Conservation (phyloP, 371 early-diverging fungal genomes). For the Zopfochytrium polystomum region DNA sequence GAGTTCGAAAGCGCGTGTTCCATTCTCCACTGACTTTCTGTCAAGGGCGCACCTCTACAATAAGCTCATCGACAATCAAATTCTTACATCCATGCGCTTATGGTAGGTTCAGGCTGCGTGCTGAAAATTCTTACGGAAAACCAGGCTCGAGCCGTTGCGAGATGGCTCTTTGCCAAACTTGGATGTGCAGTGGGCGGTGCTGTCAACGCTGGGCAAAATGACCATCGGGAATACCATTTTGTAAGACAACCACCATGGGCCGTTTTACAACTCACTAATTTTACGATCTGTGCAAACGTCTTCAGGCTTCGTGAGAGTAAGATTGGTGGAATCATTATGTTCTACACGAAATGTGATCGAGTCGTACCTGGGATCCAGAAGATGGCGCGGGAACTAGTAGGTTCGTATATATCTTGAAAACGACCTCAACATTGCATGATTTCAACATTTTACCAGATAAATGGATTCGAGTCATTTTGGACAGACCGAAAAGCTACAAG, state of each 20-base stretch:
- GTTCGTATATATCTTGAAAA: constrained; percentile 33
- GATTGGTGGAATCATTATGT: constrained; percentile 90
- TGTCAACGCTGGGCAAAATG: constrained; percentile 72
- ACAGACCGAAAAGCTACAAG: constrained; percentile 73
- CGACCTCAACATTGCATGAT: not conserved
- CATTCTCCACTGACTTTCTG: not conserved
- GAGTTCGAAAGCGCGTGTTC: constrained; percentile 10
- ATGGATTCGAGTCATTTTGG: constrained; percentile 85
- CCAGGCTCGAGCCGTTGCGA: constrained; percentile 89
- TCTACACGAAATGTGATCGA: constrained; percentile 88
- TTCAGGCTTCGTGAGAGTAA: constrained; percentile 72
- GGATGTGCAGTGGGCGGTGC: constrained; percentile 83
- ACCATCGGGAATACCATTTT: constrained; percentile 51
- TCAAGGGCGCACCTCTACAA: constrained; percentile 25
- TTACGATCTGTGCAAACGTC: not conserved
- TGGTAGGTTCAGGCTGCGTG: constrained; percentile 51
- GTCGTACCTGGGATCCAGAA: constrained; percentile 71
- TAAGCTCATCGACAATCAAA: constrained; percentile 75
- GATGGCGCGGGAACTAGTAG: constrained; percentile 76
- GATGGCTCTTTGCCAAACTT: constrained; percentile 92
- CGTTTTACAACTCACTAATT: not conserved
- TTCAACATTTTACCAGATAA: constrained; percentile 49
- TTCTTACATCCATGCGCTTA: constrained; percentile 79
- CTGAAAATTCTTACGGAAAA: not conserved
- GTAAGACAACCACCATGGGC: constrained; percentile 60